Conservation (phyloP, 2,329 filamentous ascomycete species). For the Curvularia spicifera region DNA sequence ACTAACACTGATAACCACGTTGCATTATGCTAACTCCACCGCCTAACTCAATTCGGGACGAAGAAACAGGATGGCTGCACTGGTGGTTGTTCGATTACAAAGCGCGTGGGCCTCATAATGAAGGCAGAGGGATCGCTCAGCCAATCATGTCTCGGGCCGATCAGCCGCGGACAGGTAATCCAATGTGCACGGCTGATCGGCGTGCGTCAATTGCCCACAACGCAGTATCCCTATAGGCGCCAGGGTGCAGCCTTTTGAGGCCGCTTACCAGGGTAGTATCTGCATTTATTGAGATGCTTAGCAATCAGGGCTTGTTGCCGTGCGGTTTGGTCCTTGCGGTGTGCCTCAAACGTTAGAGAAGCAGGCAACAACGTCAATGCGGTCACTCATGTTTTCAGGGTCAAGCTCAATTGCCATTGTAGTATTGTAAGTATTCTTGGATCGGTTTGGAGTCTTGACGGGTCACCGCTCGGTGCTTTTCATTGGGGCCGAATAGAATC, state of each 20-base stretch:
- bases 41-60: background rate
- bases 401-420: background rate
- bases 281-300: background rate
- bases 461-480: background rate
- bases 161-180: background rate
- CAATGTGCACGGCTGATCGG: background rate
- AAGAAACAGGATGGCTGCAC: background rate
- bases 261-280: too few species aligned
- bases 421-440: background rate
- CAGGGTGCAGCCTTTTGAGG: background rate
- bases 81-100: background rate
- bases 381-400: background rate
- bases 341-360: background rate
- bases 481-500: background rate
- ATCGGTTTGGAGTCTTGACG: background rate
- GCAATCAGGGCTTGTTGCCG: background rate
- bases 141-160: background rate
- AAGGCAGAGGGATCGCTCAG: background rate
- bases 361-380: background rate
- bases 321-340: background rate
- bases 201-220: background rate
- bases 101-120: background rate
- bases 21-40: background rate
- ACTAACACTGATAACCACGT: background rate
- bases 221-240: background rate